These are phyloP conservation scores for Penicillium simplicissimum DNA, from an alignment of 495 filamentous ascomycete species.

Conservation along the genomic window DNA sequence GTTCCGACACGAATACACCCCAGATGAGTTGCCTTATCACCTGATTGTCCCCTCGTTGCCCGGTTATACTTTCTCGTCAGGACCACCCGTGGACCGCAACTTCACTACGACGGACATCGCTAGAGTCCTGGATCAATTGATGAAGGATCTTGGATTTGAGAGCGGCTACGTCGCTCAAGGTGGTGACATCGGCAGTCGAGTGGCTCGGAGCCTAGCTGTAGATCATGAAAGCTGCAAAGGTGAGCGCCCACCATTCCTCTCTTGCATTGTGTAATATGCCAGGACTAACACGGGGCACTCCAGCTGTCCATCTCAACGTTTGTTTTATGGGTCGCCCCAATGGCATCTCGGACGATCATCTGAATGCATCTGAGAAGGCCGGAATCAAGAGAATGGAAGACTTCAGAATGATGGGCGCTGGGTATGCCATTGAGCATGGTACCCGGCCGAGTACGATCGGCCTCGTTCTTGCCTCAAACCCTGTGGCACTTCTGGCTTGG, in stretches of 20 bases:
- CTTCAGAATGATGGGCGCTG: conserved; percentile 44
- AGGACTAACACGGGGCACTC: conserved; percentile 11
- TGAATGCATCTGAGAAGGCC: conserved; percentile 37
- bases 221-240: conserved; percentile 48
- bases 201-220: conserved; percentile 48
- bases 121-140: conserved; percentile 56
- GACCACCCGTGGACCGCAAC: conserved; percentile 50
- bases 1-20: conserved; percentile 52
- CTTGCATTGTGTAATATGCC: neutral
- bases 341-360: conserved; percentile 50
- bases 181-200: conserved; percentile 62
- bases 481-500: conserved; percentile 66
- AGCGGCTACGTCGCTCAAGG: conserved; percentile 65
- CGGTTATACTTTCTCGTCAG: conserved; percentile 60
- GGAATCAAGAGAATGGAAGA: conserved; percentile 31
- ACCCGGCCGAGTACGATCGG: conserved; percentile 64
- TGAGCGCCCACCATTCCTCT: conserved; percentile 16
- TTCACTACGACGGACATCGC: conserved; percentile 45
- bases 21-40: conserved; percentile 61
- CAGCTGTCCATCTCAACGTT: conserved; percentile 42
- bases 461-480: conserved; percentile 55
- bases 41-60: conserved; percentile 66
- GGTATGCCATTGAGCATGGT: conserved; percentile 59
- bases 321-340: conserved; percentile 57
- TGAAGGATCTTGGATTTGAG: conserved; percentile 59